Percentiles rank a stretch among this genome's conserved stretches.
phyloP scores from a whole-genome alignment of 2,329 filamentous ascomycete genomes.

The Fusarium sp. region DNA sequence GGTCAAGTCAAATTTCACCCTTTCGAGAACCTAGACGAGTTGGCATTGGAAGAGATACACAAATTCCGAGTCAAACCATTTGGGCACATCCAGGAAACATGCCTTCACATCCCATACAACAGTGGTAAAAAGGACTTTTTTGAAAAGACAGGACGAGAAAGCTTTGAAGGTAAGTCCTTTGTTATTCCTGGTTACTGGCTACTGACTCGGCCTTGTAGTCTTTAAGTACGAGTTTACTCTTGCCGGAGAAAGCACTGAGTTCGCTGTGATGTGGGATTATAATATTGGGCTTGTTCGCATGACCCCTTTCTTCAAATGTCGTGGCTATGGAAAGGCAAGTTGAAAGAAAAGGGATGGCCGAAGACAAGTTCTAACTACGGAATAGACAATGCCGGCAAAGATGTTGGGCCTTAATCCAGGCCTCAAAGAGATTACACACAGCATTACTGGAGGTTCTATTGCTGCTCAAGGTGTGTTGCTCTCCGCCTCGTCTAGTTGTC shows the following conservation, averaged over 20 bases:
- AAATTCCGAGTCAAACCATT: constrained; percentile 76
- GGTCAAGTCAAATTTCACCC: constrained; percentile 81
- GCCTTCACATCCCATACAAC: constrained; percentile 89
- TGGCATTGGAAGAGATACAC: constrained; percentile 69
- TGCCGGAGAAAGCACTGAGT: constrained; percentile 74
- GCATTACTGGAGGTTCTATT: constrained; percentile 93
- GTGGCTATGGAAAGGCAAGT: constrained; percentile 84
- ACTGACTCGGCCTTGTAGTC: constrained; percentile 35
- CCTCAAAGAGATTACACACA: constrained; percentile 89
- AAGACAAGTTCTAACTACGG: constrained; percentile 26
- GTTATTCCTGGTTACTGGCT: constrained; percentile 9
- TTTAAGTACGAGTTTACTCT: constrained; percentile 78
- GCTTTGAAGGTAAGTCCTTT: constrained; percentile 79
- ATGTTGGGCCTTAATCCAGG: constrained; percentile 83
- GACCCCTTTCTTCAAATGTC: constrained; percentile 94
- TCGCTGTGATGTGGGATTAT: constrained; percentile 96
- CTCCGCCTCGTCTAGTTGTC: neutral
- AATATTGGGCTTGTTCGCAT: constrained; percentile 93
- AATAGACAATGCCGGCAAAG: constrained; percentile 87
- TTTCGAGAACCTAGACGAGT: constrained; percentile 74
- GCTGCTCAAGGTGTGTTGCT: constrained; percentile 80
- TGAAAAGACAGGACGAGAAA: constrained; percentile 86
- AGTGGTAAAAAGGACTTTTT: constrained; percentile 93
- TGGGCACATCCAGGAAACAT: constrained; percentile 71
- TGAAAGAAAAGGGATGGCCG: constrained; percentile 7